Base-by-base conservation (phyloP, 345 rosid genomes). In the Turritis glabra region DNA sequence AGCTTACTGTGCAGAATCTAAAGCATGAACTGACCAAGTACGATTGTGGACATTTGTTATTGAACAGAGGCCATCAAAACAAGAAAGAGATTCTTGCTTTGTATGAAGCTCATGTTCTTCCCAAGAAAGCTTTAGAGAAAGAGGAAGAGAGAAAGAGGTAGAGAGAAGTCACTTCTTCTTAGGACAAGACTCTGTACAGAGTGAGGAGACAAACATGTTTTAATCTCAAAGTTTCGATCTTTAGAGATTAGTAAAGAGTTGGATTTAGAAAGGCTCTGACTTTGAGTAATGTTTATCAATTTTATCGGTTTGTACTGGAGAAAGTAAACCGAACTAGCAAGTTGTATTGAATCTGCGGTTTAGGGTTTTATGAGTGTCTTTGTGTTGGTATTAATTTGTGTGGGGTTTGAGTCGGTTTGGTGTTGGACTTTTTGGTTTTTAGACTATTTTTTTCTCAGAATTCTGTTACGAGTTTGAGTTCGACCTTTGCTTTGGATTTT, bases 11-110 rank as follows among this genome's bases (percentile, higher is more conserved):
- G 38, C 93, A 81, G 82, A 88, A 79, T 72, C 95, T 96, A 2
- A 96, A 81, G 87, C 95, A 89, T 76, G 99, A 96, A 38, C 89
- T 96, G 48, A 92, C 93, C 0, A 96, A 85, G 80, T 89, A 90
- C 56, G 84, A 89, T 65, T 90, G 86, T 12, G 99, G 93, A 10
- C 96, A 86, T 4, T 90, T 90, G 85, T 79, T 96, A 54, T 90
- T 92, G 37, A 85, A 86, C 72, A 57, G 89, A 75, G 89, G 82
- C 73, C 94, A 80, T 74, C 89, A 87, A 10, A 88, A 80, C 80
- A 96, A 89, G 89, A 90, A 87, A 76, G 98, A 96, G 43, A 84
- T 92, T 74, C 81, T 92, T 33, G 88, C 93, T 1, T 81, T 96
- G 55, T 92, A 90, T 43, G 97, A 96, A 86, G 76, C 83, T 65